These are phyloP conservation scores for Ilyonectria mors-panacis DNA, from an alignment of 2,329 filamentous ascomycete species.

Conservation along the genomic window DNA sequence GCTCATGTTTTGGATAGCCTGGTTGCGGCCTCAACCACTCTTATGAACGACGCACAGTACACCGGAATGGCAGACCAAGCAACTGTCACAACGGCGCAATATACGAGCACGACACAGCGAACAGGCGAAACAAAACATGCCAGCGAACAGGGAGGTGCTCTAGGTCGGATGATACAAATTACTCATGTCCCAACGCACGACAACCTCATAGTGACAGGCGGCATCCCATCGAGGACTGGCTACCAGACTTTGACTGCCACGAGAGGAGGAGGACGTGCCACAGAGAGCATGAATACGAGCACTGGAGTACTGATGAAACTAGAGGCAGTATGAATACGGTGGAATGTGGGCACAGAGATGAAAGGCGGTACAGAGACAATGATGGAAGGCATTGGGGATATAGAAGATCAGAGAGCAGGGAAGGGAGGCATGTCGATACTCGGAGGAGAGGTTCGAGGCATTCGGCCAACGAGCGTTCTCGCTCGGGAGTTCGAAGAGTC, in stretches of 20 bases:
- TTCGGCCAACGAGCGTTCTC: neutral
- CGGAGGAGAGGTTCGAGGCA: constrained; percentile 4
- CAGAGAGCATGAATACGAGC: neutral
- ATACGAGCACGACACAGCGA: neutral
- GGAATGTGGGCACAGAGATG: neutral
- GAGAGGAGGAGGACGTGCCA: neutral
- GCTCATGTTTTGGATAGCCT: neutral
- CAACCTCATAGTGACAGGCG: neutral
- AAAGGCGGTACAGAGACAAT: neutral
- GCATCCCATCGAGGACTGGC: neutral
- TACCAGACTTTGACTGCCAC: neutral
- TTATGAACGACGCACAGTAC: neutral
- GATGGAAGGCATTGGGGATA: neutral
- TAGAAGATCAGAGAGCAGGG: neutral
- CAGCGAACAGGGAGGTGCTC: neutral
- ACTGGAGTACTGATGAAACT: neutral
- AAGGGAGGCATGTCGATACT: neutral
- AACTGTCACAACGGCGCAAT: neutral
- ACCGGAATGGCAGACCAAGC: neutral
- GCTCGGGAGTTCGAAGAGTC: constrained; percentile 3
- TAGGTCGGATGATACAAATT: neutral
- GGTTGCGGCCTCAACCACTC: neutral
- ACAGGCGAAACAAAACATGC: neutral
- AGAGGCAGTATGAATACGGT: neutral
- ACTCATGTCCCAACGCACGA: neutral